These are phyloP conservation scores for Ganoderma lucidum DNA, from an alignment of 1,284 basidiomycete species.

Conservation along the genomic window DNA sequence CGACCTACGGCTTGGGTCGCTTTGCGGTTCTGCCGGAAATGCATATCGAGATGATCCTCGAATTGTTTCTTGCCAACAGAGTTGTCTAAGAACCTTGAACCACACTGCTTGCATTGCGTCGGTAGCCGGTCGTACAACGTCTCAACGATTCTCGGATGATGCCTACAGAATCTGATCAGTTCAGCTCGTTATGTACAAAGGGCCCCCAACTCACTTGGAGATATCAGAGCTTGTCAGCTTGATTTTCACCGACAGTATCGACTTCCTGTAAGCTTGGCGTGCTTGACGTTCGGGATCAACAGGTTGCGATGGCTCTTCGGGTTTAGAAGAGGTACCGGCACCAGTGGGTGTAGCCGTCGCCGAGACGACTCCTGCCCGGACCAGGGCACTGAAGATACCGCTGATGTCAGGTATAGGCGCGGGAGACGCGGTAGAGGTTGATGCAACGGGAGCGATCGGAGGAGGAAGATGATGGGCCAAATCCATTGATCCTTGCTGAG, in stretches of 20 bases:
- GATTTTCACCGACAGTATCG: constrained; percentile 75
- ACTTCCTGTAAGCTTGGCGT: constrained; percentile 69
- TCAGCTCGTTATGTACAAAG: constrained; percentile 13
- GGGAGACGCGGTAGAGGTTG: constrained; percentile 40
- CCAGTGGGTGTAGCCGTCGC: constrained; percentile 59
- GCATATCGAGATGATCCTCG: constrained; percentile 96
- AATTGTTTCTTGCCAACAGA: constrained; percentile 77
- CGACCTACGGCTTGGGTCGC: constrained; percentile 86
- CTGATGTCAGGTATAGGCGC: constrained; percentile 53
- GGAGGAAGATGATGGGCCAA: constrained; percentile 32
- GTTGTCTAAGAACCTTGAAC: constrained; percentile 84
- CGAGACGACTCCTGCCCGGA: constrained; percentile 80
- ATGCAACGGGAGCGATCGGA: constrained; percentile 34
- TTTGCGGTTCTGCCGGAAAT: constrained; percentile 94
- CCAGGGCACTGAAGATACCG: constrained; percentile 67
- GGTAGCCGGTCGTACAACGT: constrained; percentile 82
- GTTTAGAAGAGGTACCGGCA: constrained; percentile 52
- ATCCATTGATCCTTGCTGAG: constrained; percentile 43
- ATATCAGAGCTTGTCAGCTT: constrained; percentile 78
- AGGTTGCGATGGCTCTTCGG: constrained; percentile 44
- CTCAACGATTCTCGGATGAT: constrained; percentile 64
- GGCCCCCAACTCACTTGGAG: constrained; percentile 59
- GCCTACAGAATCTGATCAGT: constrained; percentile 49
- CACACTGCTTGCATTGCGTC: constrained; percentile 94
- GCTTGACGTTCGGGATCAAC: constrained; percentile 58